phyloP scores from a whole-genome alignment of 805 yeast genomes.

The Metschnikowia corniflorae region DNA sequence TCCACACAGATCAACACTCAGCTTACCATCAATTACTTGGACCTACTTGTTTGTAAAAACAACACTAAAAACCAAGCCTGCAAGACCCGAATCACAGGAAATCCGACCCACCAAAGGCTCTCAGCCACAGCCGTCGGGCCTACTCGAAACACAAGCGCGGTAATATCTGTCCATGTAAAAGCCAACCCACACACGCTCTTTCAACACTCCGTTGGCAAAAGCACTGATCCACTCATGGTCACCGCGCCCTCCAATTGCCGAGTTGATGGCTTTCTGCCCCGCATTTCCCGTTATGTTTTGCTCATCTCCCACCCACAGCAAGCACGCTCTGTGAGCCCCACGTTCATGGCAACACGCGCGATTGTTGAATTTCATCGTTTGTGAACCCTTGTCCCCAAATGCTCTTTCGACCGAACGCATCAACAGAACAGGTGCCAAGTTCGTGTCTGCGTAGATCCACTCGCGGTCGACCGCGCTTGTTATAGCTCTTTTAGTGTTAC shows the following conservation, averaged over 20 bases:
- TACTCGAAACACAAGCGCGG: background rate
- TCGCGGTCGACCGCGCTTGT: background rate
- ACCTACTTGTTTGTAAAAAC: too few relatives aligned
- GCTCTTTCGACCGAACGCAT: background rate
- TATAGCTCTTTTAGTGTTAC: conserved; percentile 1
- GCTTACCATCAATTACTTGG: too few relatives aligned
- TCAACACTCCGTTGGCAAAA: background rate
- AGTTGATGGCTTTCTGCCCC: background rate
- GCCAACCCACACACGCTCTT: background rate
- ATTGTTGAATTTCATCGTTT: background rate
- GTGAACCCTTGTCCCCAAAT: background rate
- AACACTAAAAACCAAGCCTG: too few relatives aligned
- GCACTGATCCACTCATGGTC: background rate
- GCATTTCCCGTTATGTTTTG: background rate
- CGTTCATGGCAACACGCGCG: conserved; percentile 1
- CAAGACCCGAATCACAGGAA: too few relatives aligned
- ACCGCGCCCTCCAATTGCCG: background rate
- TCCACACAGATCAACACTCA: too few relatives aligned
- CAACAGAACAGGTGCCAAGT: conserved; percentile 5
- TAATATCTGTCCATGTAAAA: background rate
- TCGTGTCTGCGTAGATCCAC: conserved; percentile 2
- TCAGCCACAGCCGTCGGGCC: background rate
- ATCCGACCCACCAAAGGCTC: too few relatives aligned
- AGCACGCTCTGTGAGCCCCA: conserved; percentile 1
- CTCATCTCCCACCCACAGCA: conserved; percentile 8